These are phyloP conservation scores for Odonthalia washingtoniensis DNA, from an alignment of 31 red algal species.

Conservation along the genomic window DNA sequence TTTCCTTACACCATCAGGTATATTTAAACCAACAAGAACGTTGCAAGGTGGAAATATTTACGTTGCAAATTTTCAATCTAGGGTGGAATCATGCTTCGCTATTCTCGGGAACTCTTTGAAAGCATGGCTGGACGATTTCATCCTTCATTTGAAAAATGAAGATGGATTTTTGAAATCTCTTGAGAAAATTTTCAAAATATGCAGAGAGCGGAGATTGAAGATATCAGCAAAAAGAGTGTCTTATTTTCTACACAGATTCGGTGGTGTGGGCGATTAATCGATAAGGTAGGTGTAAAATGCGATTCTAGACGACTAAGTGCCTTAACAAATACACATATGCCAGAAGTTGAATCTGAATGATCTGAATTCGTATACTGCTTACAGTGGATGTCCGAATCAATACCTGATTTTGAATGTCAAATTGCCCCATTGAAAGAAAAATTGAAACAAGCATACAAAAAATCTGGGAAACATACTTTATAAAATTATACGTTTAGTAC, in stretches of 20 bases:
- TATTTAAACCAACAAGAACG: too few relatives aligned
- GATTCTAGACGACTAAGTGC: neutral
- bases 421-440: too few relatives aligned
- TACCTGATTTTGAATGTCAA: too few relatives aligned
- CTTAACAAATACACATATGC: neutral
- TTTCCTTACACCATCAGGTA: too few relatives aligned
- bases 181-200: conserved; percentile 32
- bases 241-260: conserved; percentile 4
- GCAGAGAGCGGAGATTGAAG: conserved; percentile 23
- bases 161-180: neutral
- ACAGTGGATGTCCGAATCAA: too few relatives aligned
- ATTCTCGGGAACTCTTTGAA: neutral
- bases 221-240: neutral
- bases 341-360: neutral
- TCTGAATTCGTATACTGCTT: conserved; percentile 28
- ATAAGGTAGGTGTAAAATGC: neutral
- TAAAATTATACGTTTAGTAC: too few relatives aligned
- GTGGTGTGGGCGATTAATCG: conserved; percentile 19
- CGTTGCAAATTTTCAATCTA: conserved; percentile 2
- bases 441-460: too few relatives aligned
- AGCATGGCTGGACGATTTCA: conserved; percentile 34
- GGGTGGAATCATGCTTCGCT: too few relatives aligned
- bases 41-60: too few relatives aligned
- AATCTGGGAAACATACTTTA: too few relatives aligned
- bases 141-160: neutral